Conservation (phyloP, 106 monocot species). For the Dendrobium chrysotoxum region DNA sequence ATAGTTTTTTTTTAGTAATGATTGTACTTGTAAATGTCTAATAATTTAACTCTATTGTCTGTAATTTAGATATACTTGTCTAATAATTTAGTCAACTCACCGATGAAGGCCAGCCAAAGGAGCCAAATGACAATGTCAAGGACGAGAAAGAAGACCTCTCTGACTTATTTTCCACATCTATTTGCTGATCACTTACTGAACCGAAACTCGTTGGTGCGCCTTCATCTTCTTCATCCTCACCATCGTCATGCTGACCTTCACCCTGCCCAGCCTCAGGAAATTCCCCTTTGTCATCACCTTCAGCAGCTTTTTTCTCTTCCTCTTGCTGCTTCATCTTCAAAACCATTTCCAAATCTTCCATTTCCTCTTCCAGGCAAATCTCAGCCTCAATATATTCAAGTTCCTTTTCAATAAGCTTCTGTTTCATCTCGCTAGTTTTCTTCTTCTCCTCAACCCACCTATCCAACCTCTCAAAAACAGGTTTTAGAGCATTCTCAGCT, state of each 20-base stretch:
- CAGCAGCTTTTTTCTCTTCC: slow-evolving; percentile 42
- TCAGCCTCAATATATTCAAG: slow-evolving; percentile 73
- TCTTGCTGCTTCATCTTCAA: slow-evolving; percentile 71
- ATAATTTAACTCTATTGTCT: too few relatives aligned
- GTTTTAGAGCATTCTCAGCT: slow-evolving; percentile 41
- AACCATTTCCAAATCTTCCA: slow-evolving; percentile 61
- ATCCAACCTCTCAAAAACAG: slow-evolving; percentile 42
- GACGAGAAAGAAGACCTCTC: slow-evolving; percentile 60
- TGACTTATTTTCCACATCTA: slow-evolving; percentile 13
- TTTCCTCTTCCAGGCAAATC: slow-evolving; percentile 59
- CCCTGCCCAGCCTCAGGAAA: slow-evolving; percentile 34
- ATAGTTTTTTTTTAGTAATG: too few relatives aligned
- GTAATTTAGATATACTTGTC: too few relatives aligned
- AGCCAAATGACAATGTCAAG: slow-evolving; percentile 46
- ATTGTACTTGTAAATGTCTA: too few relatives aligned
- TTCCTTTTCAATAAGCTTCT: slow-evolving; percentile 53
- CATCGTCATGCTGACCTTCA: slow-evolving; percentile 35
- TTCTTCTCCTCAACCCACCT: slow-evolving; percentile 60
- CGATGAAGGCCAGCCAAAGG: slow-evolving; percentile 12
- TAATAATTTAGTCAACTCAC: slow-evolving; percentile 22
- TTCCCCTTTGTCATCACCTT: slow-evolving; percentile 15
- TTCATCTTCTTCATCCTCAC: slow-evolving; percentile 55
- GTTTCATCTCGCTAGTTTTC: slow-evolving; percentile 53
- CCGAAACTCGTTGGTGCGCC: slow-evolving; percentile 67
- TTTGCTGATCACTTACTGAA: slow-evolving; percentile 21